Evolutionary conservation across 2,329 filamentous ascomycete genomes (phyloP).

Genomic region (Penicillium decumbens): DNA sequence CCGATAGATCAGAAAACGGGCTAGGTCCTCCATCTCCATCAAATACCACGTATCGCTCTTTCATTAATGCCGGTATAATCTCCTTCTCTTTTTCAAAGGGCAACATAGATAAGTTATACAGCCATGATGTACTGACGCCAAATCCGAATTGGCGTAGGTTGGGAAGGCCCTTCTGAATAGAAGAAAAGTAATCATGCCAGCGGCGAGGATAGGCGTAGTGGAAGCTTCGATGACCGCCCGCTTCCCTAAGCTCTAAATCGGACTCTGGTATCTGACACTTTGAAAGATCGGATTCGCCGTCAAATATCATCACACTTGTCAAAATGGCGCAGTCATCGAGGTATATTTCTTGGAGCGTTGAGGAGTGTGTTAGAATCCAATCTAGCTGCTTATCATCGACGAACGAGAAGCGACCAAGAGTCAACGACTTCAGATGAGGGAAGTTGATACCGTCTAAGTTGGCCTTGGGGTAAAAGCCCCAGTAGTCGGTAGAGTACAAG

Average conservation of each 20-base stretch:
- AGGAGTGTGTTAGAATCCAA: conserved; percentile 43
- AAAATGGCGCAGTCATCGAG: conserved; percentile 44
- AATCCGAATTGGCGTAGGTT: conserved; percentile 17
- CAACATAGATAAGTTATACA: neutral
- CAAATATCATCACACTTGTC: conserved; percentile 1
- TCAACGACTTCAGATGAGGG: conserved; percentile 39
- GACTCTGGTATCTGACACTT: neutral
- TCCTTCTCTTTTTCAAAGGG: conserved; percentile 20
- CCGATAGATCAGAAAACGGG: conserved; percentile 14
- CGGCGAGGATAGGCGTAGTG: conserved; percentile 2
- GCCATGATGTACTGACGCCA: conserved; percentile 6
- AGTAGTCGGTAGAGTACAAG: conserved; percentile 37
- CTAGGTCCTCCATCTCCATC: conserved; percentile 17
- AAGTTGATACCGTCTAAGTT: conserved; percentile 36
- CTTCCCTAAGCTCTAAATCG: neutral
- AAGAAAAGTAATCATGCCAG: conserved; percentile 21
- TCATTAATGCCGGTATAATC: conserved; percentile 12
- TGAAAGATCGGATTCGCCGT: neutral
- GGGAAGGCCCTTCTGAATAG: conserved; percentile 17
- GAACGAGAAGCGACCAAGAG: conserved; percentile 43
- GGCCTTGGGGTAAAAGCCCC: conserved; percentile 41
- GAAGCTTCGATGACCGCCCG: conserved; percentile 6
- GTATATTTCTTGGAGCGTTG: conserved; percentile 40
- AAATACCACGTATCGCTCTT: conserved; percentile 18
- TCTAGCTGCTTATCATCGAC: conserved; percentile 46